These are phyloP conservation scores for Kazachstania sp. DNA, from an alignment of 1,139 yeast species.

Conservation along the genomic window DNA sequence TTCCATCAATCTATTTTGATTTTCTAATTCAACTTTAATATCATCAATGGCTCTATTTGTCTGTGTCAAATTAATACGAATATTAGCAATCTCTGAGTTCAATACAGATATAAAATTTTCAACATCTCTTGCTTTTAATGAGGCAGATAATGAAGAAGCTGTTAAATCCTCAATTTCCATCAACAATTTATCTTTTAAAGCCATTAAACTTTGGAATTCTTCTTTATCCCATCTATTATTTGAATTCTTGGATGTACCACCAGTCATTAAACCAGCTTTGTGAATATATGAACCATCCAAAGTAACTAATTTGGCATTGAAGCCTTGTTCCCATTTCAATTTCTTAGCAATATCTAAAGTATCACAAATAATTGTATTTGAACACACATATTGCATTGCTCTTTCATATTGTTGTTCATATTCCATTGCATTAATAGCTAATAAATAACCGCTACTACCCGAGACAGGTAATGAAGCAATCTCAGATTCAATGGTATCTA, in stretches of 20 bases:
- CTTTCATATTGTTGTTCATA: conserved; percentile 62
- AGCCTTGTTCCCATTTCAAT: conserved; percentile 57
- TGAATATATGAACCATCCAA: conserved; percentile 80
- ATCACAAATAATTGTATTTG: conserved; percentile 76
- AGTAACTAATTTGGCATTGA: conserved; percentile 67
- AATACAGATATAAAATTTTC: conserved; percentile 49
- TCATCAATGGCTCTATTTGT: conserved; percentile 48
- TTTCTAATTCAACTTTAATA: conserved; percentile 45
- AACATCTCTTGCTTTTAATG: conserved; percentile 49
- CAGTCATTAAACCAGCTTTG: conserved; percentile 85
- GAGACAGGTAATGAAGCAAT: conserved; percentile 27
- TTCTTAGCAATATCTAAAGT: conserved; percentile 56
- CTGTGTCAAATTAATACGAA: conserved; percentile 45
- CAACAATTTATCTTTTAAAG: conserved; percentile 52
- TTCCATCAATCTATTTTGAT: conserved; percentile 35
- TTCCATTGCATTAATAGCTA: conserved; percentile 61
- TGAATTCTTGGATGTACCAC: conserved; percentile 49
- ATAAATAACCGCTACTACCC: conserved; percentile 17
- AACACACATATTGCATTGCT: conserved; percentile 76
- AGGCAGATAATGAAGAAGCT: conserved; percentile 41
- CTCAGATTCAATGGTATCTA: conserved; percentile 69
- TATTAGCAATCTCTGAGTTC: conserved; percentile 42
- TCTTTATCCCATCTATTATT: conserved; percentile 64
- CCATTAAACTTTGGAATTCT: conserved; percentile 51
- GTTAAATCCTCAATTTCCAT: conserved; percentile 46